Evolutionary conservation across 495 filamentous ascomycete species (phyloP).

Genomic region (Apodospora peruviana): DNA sequence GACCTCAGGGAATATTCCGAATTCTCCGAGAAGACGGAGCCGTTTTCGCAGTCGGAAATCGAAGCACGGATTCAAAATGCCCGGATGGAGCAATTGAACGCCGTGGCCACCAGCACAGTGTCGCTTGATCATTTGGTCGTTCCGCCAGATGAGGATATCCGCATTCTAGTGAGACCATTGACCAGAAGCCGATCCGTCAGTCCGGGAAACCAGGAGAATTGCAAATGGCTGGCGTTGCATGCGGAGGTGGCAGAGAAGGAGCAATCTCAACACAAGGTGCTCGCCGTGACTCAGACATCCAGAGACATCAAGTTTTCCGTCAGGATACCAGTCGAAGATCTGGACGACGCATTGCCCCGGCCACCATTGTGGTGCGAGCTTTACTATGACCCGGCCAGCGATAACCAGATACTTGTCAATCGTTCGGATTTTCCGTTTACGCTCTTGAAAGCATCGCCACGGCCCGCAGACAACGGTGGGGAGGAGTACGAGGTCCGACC

Average conservation of each 20-base stretch:
- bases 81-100: conserved; percentile 29
- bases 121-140: conserved; percentile 41
- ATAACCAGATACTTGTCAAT: conserved; percentile 43
- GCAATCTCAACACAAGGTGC: conserved; percentile 37
- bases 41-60: conserved; percentile 44
- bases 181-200: conserved; percentile 42
- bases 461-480: conserved; percentile 19
- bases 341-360: conserved; percentile 21
- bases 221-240: conserved; percentile 37
- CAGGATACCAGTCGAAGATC: conserved; percentile 34
- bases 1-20: conserved; percentile 28
- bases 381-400: conserved; percentile 45
- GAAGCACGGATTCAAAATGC: conserved; percentile 23
- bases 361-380: conserved; percentile 43
- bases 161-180: conserved; percentile 43
- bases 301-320: conserved; percentile 46
- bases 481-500: conserved; percentile 37
- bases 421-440: conserved; percentile 39
- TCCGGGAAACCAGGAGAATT: conserved; percentile 38
- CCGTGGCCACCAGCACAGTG: conserved; percentile 25
- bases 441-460: conserved; percentile 30
- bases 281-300: conserved; percentile 45
- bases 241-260: conserved; percentile 38
- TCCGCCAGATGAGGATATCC: conserved; percentile 37
- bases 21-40: conserved; percentile 44